These are phyloP conservation scores for Bodo saltans DNA, from an alignment of 78 protist genomes.

Conservation along the genomic window DNA sequence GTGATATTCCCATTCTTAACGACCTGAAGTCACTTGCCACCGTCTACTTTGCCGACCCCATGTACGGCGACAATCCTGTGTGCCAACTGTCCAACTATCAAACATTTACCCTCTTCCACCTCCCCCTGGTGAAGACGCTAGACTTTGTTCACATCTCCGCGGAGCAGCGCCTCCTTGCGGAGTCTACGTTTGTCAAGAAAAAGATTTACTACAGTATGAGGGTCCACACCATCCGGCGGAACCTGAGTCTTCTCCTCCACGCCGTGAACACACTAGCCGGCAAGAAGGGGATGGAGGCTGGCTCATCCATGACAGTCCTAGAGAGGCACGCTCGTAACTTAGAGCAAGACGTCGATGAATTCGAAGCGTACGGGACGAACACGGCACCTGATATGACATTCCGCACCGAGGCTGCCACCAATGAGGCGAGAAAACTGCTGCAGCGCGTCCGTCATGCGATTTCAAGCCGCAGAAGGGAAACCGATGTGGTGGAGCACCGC, in stretches of 20 bases:
- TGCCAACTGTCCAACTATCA: conserved; percentile 60
- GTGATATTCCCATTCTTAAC: conserved; percentile 44
- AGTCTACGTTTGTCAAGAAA: conserved; percentile 57
- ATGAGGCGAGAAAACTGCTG: background rate
- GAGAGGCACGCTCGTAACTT: conserved; percentile 31
- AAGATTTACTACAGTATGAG: conserved; percentile 71
- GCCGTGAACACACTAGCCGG: no score
- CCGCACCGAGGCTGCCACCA: background rate
- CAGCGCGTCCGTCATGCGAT: background rate
- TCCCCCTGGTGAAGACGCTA: conserved; percentile 21
- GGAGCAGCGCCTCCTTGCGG: conserved; percentile 50
- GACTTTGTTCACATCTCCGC: conserved; percentile 27
- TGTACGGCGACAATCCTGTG: conserved; percentile 55
- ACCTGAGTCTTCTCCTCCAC: conserved; percentile 21
- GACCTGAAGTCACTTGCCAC: conserved; percentile 11
- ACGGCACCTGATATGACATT: background rate
- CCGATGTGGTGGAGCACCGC: no score
- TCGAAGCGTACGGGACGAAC: no score
- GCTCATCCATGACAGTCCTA: no score
- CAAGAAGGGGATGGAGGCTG: no score
- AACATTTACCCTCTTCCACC: conserved; percentile 43
- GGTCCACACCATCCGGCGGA: conserved; percentile 62
- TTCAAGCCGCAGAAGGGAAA: no score
- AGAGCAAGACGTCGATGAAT: conserved; percentile 20
- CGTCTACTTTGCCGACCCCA: conserved; percentile 45